Evolutionary conservation across 306 rosid genomes (phyloP).

Genomic region (Gastrolobium villosum): DNA sequence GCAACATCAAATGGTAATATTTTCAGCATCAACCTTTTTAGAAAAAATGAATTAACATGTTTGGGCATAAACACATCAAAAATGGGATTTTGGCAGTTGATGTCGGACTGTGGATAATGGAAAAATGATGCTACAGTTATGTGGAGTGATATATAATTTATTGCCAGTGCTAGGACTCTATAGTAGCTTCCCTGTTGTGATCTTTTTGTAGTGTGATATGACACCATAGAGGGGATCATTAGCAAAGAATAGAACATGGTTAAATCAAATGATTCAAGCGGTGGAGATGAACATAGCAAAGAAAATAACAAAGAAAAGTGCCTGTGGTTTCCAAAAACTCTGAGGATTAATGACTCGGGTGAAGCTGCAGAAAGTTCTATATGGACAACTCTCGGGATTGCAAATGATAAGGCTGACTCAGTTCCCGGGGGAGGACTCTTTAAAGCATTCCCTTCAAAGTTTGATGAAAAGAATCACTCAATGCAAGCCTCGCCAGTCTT

Average conservation of each 20-base stretch:
- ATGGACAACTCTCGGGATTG: slow-evolving; percentile 70
- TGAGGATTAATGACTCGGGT: slow-evolving; percentile 72
- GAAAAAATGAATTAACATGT: slow-evolving; percentile 6
- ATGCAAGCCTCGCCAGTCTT: slow-evolving; percentile 55
- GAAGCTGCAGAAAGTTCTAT: slow-evolving; percentile 72
- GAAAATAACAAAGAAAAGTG: slow-evolving; percentile 52
- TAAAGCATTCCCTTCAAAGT: slow-evolving; percentile 61
- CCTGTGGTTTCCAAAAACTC: slow-evolving; percentile 69
- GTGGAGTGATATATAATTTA: not conserved
- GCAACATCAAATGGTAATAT: slow-evolving; percentile 17
- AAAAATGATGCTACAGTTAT: not conserved
- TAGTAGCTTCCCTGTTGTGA: not conserved
- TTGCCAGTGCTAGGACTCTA: not conserved
- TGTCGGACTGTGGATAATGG: not conserved
- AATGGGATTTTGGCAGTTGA: slow-evolving; percentile 3
- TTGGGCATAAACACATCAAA: not conserved
- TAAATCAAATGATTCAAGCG: slow-evolving; percentile 41
- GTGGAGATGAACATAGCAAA: slow-evolving; percentile 45
- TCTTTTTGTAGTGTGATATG: not conserved
- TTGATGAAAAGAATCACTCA: slow-evolving; percentile 49
- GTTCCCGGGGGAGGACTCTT: slow-evolving; percentile 58
- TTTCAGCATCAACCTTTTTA: slow-evolving; percentile 10
- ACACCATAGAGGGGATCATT: no score
- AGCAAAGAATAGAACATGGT: slow-evolving; percentile 50
- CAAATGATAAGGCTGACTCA: slow-evolving; percentile 54